Conservation (phyloP, 306 rosid genomes). For the Citrullus amarus region DNA sequence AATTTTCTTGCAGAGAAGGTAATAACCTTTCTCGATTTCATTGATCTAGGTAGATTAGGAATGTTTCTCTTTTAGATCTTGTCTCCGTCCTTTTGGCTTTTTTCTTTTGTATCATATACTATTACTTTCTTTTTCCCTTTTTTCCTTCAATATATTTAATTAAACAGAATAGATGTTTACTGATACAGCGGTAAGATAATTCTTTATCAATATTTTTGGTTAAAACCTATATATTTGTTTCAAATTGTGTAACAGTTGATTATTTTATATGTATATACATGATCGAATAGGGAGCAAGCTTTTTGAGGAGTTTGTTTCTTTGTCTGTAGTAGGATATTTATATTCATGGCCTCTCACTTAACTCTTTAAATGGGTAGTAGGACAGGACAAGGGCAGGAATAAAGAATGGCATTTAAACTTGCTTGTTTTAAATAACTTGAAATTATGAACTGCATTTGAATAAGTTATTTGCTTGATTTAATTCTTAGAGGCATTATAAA, state of each 20-base stretch:
- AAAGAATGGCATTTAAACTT: background rate
- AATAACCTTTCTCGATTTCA: background rate
- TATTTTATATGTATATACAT: background rate
- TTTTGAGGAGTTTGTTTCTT: background rate
- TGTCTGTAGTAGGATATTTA: background rate
- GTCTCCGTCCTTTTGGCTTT: background rate
- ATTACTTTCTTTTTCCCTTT: background rate
- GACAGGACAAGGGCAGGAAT: background rate
- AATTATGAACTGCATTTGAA: background rate
- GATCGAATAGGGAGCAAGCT: background rate
- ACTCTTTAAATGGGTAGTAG: background rate
- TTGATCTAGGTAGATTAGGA: conserved; percentile 1
- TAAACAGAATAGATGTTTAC: background rate
- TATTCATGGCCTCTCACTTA: background rate
- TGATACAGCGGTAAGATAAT: background rate
- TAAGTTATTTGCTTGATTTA: too few relatives aligned
- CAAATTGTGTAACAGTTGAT: background rate
- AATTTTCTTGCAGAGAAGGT: background rate
- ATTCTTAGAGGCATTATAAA: too few relatives aligned
- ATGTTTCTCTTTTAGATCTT: conserved; percentile 2
- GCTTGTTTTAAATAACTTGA: background rate
- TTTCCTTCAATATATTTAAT: background rate
- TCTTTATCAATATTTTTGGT: background rate
- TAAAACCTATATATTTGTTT: background rate
- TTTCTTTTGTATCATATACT: background rate